Evolutionary conservation across 441 rosid species (phyloP).

Genomic region (Erodium texanum): DNA sequence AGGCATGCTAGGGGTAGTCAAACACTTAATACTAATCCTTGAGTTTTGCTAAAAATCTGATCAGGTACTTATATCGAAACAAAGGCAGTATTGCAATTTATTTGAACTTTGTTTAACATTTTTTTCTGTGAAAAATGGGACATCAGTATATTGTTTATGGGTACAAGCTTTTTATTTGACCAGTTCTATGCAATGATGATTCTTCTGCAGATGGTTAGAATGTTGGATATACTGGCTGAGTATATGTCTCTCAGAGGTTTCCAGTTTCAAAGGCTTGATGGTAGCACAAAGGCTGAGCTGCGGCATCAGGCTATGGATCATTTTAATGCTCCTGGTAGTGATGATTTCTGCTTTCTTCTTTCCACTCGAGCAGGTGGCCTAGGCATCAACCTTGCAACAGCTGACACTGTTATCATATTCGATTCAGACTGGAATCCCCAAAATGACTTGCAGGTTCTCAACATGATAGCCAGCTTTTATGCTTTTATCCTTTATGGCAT

Average conservation of each 20-base stretch:
- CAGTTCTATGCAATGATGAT: not conserved
- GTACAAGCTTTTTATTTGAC: no score
- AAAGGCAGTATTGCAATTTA: not conserved
- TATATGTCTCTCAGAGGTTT: conserved; percentile 89
- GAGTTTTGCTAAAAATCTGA: not conserved
- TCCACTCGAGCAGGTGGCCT: conserved; percentile 99
- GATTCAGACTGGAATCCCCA: conserved; percentile 99
- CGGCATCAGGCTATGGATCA: conserved; percentile 99
- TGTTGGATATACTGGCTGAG: conserved; percentile 94
- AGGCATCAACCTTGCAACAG: conserved; percentile 98
- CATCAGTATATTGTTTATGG: no score
- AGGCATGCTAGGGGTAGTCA: no score
- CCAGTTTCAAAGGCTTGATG: conserved; percentile 98
- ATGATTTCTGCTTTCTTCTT: conserved; percentile 97
- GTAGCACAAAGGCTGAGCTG: conserved; percentile 96
- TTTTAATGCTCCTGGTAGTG: conserved; percentile 97
- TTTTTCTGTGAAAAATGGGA: not conserved
- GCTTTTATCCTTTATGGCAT: no score
- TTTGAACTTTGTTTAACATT: not conserved
- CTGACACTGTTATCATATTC: conserved; percentile 97
- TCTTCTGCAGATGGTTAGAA: conserved; percentile 81
- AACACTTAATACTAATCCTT: not conserved
- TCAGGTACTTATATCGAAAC: not conserved
- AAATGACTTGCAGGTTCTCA: conserved; percentile 87
- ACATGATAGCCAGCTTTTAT: conserved; percentile 10